Base-by-base conservation (phyloP, 2,329 filamentous ascomycete genomes). In the Exophiala lecanii-corni region DNA sequence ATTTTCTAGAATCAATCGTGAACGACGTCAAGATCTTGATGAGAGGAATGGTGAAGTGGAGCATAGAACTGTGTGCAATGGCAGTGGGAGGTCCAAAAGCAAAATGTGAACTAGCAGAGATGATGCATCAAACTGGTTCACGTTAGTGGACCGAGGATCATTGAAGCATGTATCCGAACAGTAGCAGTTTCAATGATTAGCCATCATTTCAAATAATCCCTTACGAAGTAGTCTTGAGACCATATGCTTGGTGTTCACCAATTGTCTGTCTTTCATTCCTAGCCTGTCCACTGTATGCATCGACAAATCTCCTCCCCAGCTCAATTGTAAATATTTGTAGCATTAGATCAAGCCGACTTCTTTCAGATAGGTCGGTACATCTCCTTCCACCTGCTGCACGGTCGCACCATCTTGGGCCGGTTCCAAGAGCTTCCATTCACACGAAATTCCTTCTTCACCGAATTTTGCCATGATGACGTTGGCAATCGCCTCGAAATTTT, bases 401-500 rank as follows among this genome's bases (percentile, higher is more conserved):
- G 61, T 65, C 3, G 69, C 62, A 13, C 69, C 70, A 18, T 64
- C 89, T 58, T 92, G 81, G 0, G 91, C 91, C 6, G 89, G 89
- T 66, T 94, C 86, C 32, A 98, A 72, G 30, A 97, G 66, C 65
- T 85, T 84, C 89, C 89, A 97, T 53, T 81, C 73, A 67, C 89
- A 97, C 19, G 75, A 74, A 57, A 97, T 87, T 38, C 51, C 55
- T 35, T 69, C 64, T 38, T 52, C 47, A 56, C 78, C 76, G 69
- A 97, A 89, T 57, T 81, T 78, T 23, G 72, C 68, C 48, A 95
- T 81, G 56, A 94, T 88, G 59, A 81, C 79, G 38, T 81, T 69
- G 2, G 92, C 91, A 56, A 98, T 97, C 45, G 79, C 74, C 47
- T 89, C 83, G 62, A 96, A 97, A 68, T 94, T 86, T 55, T 82